A percentile compares a stretch with the other conserved stretches of the same genome.
phyloP scores from a whole-genome alignment of 495 filamentous ascomycete species.

The Usnea hakonensis region DNA sequence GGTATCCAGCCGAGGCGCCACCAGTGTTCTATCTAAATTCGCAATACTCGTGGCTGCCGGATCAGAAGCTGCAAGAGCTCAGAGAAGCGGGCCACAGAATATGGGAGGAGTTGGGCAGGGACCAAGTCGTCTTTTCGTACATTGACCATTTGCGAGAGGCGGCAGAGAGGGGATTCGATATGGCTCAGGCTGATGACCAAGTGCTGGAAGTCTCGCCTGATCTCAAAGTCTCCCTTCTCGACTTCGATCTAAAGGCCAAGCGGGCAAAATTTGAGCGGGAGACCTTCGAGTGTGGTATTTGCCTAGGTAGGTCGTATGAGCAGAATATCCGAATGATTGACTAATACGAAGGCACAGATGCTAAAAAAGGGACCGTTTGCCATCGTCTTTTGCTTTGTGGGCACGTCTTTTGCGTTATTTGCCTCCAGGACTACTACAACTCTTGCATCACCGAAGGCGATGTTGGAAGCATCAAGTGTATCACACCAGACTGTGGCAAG shows the following conservation, averaged over 20 bases:
- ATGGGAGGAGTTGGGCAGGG: constrained; percentile 77
- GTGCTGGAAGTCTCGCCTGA: constrained; percentile 46
- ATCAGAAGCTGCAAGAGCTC: constrained; percentile 47
- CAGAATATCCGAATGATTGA: not conserved
- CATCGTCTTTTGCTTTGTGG: constrained; percentile 70
- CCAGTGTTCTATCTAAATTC: constrained; percentile 61
- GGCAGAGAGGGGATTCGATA: constrained; percentile 68
- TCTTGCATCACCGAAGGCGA: constrained; percentile 80
- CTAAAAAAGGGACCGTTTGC: constrained; percentile 80
- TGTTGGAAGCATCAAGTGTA: constrained; percentile 66
- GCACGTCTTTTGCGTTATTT: constrained; percentile 83
- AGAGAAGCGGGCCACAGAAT: constrained; percentile 51
- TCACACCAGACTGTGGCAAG: constrained; percentile 61
- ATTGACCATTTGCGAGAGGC: constrained; percentile 82
- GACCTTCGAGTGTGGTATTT: constrained; percentile 87
- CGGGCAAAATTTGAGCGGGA: constrained; percentile 68
- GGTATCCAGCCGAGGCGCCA: constrained; percentile 63
- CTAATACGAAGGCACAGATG: constrained; percentile 48
- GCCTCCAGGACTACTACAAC: constrained; percentile 84
- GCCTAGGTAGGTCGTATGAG: constrained; percentile 45
- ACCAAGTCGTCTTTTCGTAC: constrained; percentile 72
- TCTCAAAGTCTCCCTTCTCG: constrained; percentile 65
- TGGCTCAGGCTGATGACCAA: constrained; percentile 44
- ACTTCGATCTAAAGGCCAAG: constrained; percentile 68
- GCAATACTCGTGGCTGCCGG: constrained; percentile 62